A percentile compares a stretch with the other conserved stretches of the same genome.
phyloP scores from a whole-genome alignment of 129 eudicot genomes.

The Rutidosis leptorrhynchoides region DNA sequence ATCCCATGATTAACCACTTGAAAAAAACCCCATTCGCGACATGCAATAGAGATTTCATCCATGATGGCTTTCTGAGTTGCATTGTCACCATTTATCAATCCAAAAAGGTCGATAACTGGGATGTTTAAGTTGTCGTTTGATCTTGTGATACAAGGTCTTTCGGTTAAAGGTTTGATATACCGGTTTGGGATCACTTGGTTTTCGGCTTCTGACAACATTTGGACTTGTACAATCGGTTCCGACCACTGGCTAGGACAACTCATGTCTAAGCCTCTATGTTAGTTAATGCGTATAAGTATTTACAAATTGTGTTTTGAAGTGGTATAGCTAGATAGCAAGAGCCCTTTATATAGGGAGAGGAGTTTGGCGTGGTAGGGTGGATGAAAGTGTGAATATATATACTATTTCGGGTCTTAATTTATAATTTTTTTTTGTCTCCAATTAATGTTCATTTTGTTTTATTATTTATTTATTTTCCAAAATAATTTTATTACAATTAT shows the following conservation, averaged over 20 bases:
- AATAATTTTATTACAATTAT: too few relatives aligned
- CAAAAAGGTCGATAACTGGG: conserved; percentile 57
- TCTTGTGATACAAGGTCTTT: conserved; percentile 43
- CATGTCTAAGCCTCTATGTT: conserved; percentile 22
- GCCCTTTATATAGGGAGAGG: too few relatives aligned
- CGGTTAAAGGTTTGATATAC: conserved; percentile 52
- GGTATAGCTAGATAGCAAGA: too few relatives aligned
- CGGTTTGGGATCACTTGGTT: conserved; percentile 41
- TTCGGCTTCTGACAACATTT: conserved; percentile 47
- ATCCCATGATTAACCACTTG: conserved; percentile 81
- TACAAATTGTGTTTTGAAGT: conserved; percentile 13
- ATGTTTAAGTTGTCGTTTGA: conserved; percentile 32
- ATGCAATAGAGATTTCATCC: conserved; percentile 45
- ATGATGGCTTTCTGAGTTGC: conserved; percentile 8
- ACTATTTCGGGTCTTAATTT: too few relatives aligned
- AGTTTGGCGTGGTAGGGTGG: too few relatives aligned
- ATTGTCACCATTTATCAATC: conserved; percentile 24
- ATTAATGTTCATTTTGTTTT: too few relatives aligned
- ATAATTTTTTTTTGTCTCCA: too few relatives aligned
- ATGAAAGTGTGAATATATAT: too few relatives aligned
- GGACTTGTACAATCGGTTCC: conserved; percentile 75
- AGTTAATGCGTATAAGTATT: conserved; percentile 4
- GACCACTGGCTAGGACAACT: conserved; percentile 54
- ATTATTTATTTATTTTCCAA: too few relatives aligned
- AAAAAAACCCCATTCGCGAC: conserved; percentile 79